These are phyloP conservation scores for Talaromyces piceae DNA, from an alignment of 2,329 filamentous ascomycete genomes.

Conservation along the genomic window DNA sequence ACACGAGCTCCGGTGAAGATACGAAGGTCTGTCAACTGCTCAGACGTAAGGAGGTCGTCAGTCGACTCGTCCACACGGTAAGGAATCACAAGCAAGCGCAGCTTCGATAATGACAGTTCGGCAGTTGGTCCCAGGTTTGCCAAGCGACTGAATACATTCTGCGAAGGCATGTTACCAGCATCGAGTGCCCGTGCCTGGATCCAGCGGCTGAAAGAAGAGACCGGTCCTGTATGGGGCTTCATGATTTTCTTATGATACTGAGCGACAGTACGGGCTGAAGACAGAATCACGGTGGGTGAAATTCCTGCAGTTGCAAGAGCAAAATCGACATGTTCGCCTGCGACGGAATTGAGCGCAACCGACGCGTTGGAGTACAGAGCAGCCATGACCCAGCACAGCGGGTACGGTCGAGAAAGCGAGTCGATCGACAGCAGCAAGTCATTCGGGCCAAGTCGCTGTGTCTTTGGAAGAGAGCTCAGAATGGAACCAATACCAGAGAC, in stretches of 20 bases:
- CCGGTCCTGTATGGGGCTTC: slow-evolving; percentile 51
- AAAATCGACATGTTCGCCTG: slow-evolving; percentile 64
- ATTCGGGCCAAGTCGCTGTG: slow-evolving; percentile 62
- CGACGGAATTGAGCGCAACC: slow-evolving; percentile 81
- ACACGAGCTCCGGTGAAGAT: slow-evolving; percentile 73
- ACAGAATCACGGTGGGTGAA: slow-evolving; percentile 74
- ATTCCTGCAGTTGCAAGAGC: slow-evolving; percentile 64
- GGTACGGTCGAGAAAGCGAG: slow-evolving; percentile 69
- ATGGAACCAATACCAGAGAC: slow-evolving; percentile 77
- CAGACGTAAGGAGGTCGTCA: slow-evolving; percentile 58
- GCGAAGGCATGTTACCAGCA: slow-evolving; percentile 65
- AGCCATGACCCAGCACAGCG: slow-evolving; percentile 69
- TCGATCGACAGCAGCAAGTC: slow-evolving; percentile 85
- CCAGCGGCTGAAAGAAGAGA: slow-evolving; percentile 63
- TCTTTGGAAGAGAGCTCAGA: slow-evolving; percentile 65
- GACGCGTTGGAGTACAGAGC: slow-evolving; percentile 80
- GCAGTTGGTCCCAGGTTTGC: slow-evolving; percentile 31
- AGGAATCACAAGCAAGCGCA: slow-evolving; percentile 74
- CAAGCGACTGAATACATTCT: slow-evolving; percentile 50
- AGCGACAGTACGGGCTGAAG: slow-evolving; percentile 65
- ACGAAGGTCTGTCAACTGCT: slow-evolving; percentile 70
- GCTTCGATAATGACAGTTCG: slow-evolving; percentile 51
- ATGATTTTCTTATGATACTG: slow-evolving; percentile 59
- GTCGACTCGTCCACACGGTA: slow-evolving; percentile 59
- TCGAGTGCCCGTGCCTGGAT: slow-evolving; percentile 64